A percentile compares a stretch with the other conserved stretches of the same genome.
These are phyloP conservation scores for Rhododendron molle DNA, from an alignment of 148 eudicot genomes.

Conservation along the genomic window DNA sequence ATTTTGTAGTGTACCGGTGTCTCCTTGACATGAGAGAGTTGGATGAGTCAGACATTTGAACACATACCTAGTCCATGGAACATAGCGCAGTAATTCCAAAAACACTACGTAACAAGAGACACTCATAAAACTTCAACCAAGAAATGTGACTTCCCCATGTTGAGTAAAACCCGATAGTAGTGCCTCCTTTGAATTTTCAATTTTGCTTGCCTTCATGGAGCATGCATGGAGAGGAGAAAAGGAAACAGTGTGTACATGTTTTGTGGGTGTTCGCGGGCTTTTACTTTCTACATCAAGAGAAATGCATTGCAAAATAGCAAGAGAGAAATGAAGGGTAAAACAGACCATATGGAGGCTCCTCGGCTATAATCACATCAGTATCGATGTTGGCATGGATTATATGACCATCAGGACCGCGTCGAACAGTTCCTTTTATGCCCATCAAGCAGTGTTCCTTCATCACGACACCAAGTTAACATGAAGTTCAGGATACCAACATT, in stretches of 20 bases:
- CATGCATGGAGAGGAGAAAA: neutral
- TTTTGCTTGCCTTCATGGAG: neutral
- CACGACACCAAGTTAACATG: conserved; percentile 10
- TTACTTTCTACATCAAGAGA: neutral
- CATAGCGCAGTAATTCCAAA: neutral
- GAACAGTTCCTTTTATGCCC: conserved; percentile 99
- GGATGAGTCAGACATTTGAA: neutral
- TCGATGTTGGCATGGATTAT: conserved; percentile 96
- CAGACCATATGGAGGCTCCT: conserved; percentile 96
- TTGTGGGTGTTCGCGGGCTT: neutral
- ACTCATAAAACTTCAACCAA: neutral
- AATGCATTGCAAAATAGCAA: neutral
- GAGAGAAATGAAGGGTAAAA: neutral
- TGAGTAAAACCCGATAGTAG: neutral
- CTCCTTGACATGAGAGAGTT: neutral
- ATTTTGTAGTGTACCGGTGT: neutral
- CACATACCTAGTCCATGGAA: neutral
- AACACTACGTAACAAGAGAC: neutral
- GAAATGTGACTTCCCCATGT: neutral
- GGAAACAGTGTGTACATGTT: neutral
- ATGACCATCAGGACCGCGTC: conserved; percentile 98
- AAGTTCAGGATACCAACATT: neutral
- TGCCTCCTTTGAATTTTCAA: neutral
- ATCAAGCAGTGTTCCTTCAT: conserved; percentile 93
- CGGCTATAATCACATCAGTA: conserved; percentile 94